phyloP scores from a whole-genome alignment of 2,329 filamentous ascomycete genomes.

The Didymella exigua region DNA sequence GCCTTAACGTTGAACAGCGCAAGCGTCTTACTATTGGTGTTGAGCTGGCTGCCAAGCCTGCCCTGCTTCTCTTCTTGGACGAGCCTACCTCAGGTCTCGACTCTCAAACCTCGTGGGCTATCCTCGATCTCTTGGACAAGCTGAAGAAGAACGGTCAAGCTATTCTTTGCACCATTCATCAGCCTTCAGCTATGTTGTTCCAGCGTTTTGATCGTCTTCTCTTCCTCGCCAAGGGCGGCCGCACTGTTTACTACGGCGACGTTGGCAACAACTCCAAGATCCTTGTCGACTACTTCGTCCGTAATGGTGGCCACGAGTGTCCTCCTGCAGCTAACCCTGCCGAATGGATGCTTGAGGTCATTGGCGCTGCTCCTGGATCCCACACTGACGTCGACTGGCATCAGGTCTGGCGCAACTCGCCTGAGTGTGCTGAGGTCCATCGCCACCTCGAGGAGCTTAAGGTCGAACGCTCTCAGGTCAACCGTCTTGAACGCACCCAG shows the following conservation, averaged over 20 bases:
- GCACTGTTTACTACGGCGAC: conserved; percentile 81
- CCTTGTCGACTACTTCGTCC: conserved; percentile 77
- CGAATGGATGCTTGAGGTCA: conserved; percentile 74
- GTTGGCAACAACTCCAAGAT: conserved; percentile 73
- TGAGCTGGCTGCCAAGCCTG: conserved; percentile 91
- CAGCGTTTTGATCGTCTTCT: conserved; percentile 85
- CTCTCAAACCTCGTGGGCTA: conserved; percentile 91
- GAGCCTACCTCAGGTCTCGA: conserved; percentile 95
- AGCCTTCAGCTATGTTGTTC: conserved; percentile 94
- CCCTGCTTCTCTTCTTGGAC: conserved; percentile 87
- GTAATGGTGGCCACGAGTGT: conserved; percentile 69
- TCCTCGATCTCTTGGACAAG: conserved; percentile 85
- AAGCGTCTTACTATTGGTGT: conserved; percentile 91
- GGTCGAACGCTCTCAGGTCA: conserved; percentile 44
- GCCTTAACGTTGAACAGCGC: conserved; percentile 68
- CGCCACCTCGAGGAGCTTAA: conserved; percentile 55
- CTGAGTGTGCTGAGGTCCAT: conserved; percentile 54
- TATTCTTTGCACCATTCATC: conserved; percentile 96
- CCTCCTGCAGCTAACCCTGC: conserved; percentile 75
- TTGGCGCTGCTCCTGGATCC: conserved; percentile 58
- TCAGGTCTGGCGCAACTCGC: conserved; percentile 55
- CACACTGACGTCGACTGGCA: conserved; percentile 59
- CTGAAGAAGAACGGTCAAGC: conserved; percentile 81
- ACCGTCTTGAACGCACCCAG: conserved; percentile 44
- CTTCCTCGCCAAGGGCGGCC: conserved; percentile 76